These are phyloP conservation scores for Nitzschia putrida DNA, from an alignment of 108 stramenopile species.

Conservation along the genomic window DNA sequence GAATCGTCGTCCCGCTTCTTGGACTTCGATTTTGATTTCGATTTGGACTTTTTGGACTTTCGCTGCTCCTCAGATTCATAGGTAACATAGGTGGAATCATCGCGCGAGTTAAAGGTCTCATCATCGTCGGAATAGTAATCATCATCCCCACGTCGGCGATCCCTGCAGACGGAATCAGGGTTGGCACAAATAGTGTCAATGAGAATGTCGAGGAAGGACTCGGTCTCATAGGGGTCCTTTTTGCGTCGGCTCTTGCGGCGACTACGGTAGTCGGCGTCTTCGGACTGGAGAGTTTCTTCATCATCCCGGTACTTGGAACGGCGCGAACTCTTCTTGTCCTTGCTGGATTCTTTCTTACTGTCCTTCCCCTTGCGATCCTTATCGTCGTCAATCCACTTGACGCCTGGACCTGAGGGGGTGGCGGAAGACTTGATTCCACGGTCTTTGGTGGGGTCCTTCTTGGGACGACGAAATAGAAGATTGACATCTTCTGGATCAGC, in stretches of 20 bases:
- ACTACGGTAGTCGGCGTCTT: conserved; percentile 42
- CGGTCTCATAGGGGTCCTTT: conserved; percentile 69
- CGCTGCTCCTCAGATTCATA: conserved; percentile 50
- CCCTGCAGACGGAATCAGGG: conserved; percentile 61
- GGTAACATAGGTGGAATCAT: conserved; percentile 78
- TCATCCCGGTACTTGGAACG: conserved; percentile 36
- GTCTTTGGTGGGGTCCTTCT: conserved; percentile 53
- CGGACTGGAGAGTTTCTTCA: conserved; percentile 61
- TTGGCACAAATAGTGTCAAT: conserved; percentile 86
- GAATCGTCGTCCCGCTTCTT: conserved; percentile 27
- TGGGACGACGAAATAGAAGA: conserved; percentile 79
- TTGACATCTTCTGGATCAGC: conserved; percentile 82
- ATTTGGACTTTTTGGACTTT: conserved; percentile 37
- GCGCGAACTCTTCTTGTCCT: conserved; percentile 33
- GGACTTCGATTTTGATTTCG: conserved; percentile 9
- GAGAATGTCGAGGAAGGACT: conserved; percentile 79
- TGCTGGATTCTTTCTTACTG: conserved; percentile 22
- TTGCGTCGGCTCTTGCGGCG: conserved; percentile 44
- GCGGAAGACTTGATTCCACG: conserved; percentile 35
- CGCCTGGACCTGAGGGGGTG: conserved; percentile 35
- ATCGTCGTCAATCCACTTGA: conserved; percentile 76
- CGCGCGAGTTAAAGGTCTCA: conserved; percentile 45
- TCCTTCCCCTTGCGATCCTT: conserved; percentile 22
- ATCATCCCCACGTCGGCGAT: conserved; percentile 57
- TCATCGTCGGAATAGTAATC: conserved; percentile 69